A percentile compares a stretch with the other conserved stretches of the same genome.
These are phyloP conservation scores for Phaffomyces opuntiae DNA, from an alignment of 805 yeast genomes.

Conservation along the genomic window DNA sequence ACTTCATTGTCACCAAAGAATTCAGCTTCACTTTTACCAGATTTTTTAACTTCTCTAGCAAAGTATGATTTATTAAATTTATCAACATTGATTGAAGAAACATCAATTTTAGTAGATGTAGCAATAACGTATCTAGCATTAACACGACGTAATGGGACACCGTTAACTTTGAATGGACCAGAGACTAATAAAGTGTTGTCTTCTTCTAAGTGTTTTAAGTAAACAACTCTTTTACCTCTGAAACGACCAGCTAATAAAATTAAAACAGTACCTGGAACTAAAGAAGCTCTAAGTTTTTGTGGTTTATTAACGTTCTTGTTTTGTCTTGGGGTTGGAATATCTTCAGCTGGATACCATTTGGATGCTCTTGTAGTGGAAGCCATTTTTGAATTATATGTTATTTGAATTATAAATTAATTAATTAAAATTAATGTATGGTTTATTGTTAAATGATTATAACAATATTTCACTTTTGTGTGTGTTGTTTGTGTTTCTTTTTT, in stretches of 20 bases:
- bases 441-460: no score
- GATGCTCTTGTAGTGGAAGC: slow-evolving; percentile 46
- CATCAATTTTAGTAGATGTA: slow-evolving; percentile 86
- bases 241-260: slow-evolving; percentile 98
- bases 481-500: neutral
- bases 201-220: slow-evolving; percentile 84
- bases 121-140: slow-evolving; percentile 98
- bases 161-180: slow-evolving; percentile 99
- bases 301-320: slow-evolving; percentile 90
- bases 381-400: slow-evolving; percentile 7
- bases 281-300: slow-evolving; percentile 90
- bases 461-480: neutral
- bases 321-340: slow-evolving; percentile 79
- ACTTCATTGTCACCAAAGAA: slow-evolving; percentile 68
- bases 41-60: slow-evolving; percentile 74
- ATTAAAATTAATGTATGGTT: neutral
- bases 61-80: slow-evolving; percentile 94
- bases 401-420: no score
- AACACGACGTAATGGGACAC: slow-evolving; percentile 99
- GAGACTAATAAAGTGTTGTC: slow-evolving; percentile 96
- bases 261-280: slow-evolving; percentile 97
- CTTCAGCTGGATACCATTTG: slow-evolving; percentile 93
- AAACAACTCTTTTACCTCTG: slow-evolving; percentile 99
- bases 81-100: slow-evolving; percentile 74
- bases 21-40: slow-evolving; percentile 83